Conservation (phyloP, 805 yeast genomes). For the Blastobotrys parvus region DNA sequence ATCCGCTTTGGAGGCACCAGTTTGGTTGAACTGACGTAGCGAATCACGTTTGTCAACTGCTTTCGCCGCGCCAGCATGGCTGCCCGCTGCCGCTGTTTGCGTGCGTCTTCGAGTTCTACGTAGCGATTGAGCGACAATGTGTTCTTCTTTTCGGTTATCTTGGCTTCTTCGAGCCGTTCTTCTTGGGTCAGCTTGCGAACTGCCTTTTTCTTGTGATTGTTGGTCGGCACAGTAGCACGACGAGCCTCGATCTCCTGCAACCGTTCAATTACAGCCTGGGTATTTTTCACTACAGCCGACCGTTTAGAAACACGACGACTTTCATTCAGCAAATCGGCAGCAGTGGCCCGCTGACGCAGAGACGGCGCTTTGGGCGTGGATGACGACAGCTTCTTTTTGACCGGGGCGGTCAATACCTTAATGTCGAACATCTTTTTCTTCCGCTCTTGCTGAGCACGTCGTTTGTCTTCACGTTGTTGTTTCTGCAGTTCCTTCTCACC, state of each 20-base stretch:
- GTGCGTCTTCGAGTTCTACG: slow-evolving; percentile 74
- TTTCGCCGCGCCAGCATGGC: slow-evolving; percentile 57
- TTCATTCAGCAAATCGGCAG: slow-evolving; percentile 41
- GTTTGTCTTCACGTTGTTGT: slow-evolving; percentile 29
- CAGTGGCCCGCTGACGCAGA: slow-evolving; percentile 22
- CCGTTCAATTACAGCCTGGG: slow-evolving; percentile 65
- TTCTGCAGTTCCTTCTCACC: slow-evolving; percentile 58
- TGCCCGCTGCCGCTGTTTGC: slow-evolving; percentile 70
- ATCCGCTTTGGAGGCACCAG: slow-evolving; percentile 44
- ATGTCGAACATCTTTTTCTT: slow-evolving; percentile 27
- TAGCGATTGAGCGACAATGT: slow-evolving; percentile 64
- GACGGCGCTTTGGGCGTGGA: slow-evolving; percentile 24
- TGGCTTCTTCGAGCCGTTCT: slow-evolving; percentile 72
- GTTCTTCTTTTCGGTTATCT: slow-evolving; percentile 75
- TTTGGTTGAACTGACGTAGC: slow-evolving; percentile 41
- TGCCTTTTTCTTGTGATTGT: slow-evolving; percentile 6
- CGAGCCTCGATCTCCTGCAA: slow-evolving; percentile 61
- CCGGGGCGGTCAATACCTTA: slow-evolving; percentile 30
- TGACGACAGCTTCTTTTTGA: slow-evolving; percentile 23
- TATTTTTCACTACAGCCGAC: slow-evolving; percentile 66
- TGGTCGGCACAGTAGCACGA: slow-evolving; percentile 23
- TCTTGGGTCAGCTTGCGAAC: slow-evolving; percentile 49
- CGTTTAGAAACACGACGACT: slow-evolving; percentile 70
- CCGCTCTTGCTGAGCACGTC: slow-evolving; percentile 20
- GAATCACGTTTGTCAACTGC: slow-evolving; percentile 50